Percentiles rank a stretch among this genome's conserved stretches.
Evolutionary conservation across 306 rosid genomes (phyloP).

Genomic region (Pterocarpus santalinus): DNA sequence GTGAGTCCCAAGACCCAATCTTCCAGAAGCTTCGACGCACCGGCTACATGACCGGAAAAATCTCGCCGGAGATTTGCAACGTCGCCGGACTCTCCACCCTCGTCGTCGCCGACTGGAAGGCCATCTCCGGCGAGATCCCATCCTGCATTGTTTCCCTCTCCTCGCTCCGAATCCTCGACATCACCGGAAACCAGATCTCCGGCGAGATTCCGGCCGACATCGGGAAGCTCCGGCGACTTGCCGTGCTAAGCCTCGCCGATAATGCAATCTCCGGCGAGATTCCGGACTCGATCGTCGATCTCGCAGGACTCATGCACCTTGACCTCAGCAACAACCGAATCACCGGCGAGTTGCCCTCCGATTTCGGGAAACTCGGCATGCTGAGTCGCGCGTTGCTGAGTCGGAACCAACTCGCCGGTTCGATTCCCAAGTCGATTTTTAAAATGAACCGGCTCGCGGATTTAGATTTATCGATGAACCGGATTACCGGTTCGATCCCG

Average conservation of each 20-base stretch:
- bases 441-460: slow-evolving; percentile 77
- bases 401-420: slow-evolving; percentile 69
- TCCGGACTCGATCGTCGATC: slow-evolving; percentile 60
- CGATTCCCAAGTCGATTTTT: slow-evolving; percentile 62
- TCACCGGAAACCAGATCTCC: slow-evolving; percentile 68
- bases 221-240: slow-evolving; percentile 59
- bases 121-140: slow-evolving; percentile 76
- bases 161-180: slow-evolving; percentile 73
- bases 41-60: slow-evolving; percentile 78
- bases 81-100: slow-evolving; percentile 66
- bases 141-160: slow-evolving; percentile 69
- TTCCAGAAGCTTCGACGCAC: slow-evolving; percentile 63
- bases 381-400: slow-evolving; percentile 72
- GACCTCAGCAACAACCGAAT: slow-evolving; percentile 74
- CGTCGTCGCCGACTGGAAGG: slow-evolving; percentile 87
- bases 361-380: slow-evolving; percentile 70
- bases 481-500: slow-evolving; percentile 71
- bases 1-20: slow-evolving; percentile 82
- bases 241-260: slow-evolving; percentile 69
- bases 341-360: slow-evolving; percentile 63
- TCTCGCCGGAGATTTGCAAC: slow-evolving; percentile 78
- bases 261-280: slow-evolving; percentile 68
- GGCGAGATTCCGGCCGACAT: slow-evolving; percentile 71
- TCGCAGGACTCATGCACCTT: slow-evolving; percentile 66
- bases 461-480: slow-evolving; percentile 75